phyloP scores from a whole-genome alignment of 805 yeast species.

The Deakozyma indianensis region DNA sequence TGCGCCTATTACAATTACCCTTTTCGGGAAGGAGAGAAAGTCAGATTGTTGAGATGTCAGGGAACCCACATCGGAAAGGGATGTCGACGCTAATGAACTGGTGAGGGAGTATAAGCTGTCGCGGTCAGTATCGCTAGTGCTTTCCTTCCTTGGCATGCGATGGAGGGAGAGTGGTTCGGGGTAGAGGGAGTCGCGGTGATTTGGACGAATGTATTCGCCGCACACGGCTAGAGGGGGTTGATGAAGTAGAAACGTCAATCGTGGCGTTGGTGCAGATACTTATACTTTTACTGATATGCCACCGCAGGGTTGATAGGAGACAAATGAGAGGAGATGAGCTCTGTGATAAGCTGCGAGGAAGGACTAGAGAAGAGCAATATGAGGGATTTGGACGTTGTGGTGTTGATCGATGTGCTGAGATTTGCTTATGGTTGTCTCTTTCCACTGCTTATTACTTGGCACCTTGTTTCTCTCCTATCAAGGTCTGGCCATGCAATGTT shows the following conservation, averaged over 20 bases:
- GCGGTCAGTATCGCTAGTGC: neutral
- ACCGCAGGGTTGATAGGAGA: no score
- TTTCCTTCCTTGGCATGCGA: conserved; percentile 1
- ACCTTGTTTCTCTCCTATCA: no score
- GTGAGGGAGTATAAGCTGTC: neutral
- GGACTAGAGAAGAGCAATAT: no score
- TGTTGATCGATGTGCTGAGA: no score
- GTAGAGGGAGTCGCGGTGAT: neutral
- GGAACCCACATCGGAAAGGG: conserved; percentile 1
- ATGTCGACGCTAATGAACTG: neutral
- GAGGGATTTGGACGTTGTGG: no score
- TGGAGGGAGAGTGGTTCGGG: neutral
- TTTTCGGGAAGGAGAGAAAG: neutral
- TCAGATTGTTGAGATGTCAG: conserved; percentile 1
- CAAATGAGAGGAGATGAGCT: no score
- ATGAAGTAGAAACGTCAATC: no score
- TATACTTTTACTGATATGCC: no score
- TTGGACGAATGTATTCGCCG: neutral
- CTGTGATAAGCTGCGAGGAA: no score
- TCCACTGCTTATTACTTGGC: no score
- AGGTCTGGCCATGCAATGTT: no score
- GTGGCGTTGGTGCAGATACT: conserved; percentile 2
- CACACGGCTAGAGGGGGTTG: neutral
- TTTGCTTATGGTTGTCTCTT: no score
- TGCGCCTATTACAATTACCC: conserved; percentile 50